Conservation (phyloP, 2,329 filamentous ascomycete genomes). For the Colletotrichum sansevieriae region DNA sequence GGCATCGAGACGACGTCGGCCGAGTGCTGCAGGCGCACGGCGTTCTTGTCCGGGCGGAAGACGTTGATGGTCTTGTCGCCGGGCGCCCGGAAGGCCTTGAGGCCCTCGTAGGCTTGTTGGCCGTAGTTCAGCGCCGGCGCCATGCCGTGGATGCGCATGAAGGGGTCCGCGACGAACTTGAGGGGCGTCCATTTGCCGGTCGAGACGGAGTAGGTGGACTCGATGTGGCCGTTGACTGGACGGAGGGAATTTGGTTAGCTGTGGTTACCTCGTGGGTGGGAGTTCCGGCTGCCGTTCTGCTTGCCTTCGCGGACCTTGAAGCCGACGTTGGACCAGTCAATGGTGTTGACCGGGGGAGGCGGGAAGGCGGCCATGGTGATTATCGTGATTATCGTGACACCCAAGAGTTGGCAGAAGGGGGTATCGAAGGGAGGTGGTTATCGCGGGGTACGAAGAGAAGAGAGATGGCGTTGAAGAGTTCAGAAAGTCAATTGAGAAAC, state of each 20-base stretch:
- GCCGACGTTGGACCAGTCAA: slow-evolving; percentile 94
- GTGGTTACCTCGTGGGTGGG: neutral
- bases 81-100: slow-evolving; percentile 92
- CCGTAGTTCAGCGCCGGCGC: slow-evolving; percentile 96
- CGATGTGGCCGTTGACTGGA: slow-evolving; percentile 92
- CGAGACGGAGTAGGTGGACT: slow-evolving; percentile 82
- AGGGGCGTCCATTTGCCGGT: slow-evolving; percentile 84
- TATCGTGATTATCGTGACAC: neutral
- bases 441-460: slow-evolving; percentile 6
- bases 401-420: too few relatives aligned
- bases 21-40: slow-evolving; percentile 85
- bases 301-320: slow-evolving; percentile 92
- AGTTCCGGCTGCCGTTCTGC: slow-evolving; percentile 38
- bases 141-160: slow-evolving; percentile 93
- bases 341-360: slow-evolving; percentile 81
- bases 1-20: slow-evolving; percentile 88
- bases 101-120: slow-evolving; percentile 97
- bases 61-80: slow-evolving; percentile 79
- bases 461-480: neutral
- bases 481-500: neutral
- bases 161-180: slow-evolving; percentile 84
- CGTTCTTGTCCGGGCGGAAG: slow-evolving; percentile 91
- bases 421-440: neutral
- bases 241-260: slow-evolving; percentile 8
- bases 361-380: slow-evolving; percentile 72